phyloP scores from a whole-genome alignment of 164 flowering plant genomes.

The Houttuynia cordata region DNA sequence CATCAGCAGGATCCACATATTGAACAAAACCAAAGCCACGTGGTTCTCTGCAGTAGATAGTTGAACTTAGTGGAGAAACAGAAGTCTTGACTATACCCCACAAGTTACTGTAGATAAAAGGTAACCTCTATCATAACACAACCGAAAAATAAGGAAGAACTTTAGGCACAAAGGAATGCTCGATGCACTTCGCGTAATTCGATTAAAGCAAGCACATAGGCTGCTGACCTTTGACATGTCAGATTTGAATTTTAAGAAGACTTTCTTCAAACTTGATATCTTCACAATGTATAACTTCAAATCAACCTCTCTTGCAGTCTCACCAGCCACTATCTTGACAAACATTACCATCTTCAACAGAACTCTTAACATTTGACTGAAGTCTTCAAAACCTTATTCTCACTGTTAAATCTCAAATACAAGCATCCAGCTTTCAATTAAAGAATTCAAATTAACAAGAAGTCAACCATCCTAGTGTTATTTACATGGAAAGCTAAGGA shows the following conservation, averaged over 20 bases:
- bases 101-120: neutral
- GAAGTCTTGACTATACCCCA: neutral
- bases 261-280: constrained; percentile 38
- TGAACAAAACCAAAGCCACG: constrained; percentile 97
- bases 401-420: constrained; percentile 56
- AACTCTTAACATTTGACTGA: constrained; percentile 83
- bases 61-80: neutral
- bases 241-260: constrained; percentile 36
- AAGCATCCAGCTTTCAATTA: constrained; percentile 24
- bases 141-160: neutral
- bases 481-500: neutral
- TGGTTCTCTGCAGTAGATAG: constrained; percentile 46
- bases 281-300: constrained; percentile 13
- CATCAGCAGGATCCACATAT: constrained; percentile 80
- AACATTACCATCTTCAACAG: constrained; percentile 57
- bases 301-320: constrained; percentile 9
- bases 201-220: constrained; percentile 24
- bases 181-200: constrained; percentile 10
- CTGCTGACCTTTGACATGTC: constrained; percentile 61
- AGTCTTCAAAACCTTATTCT: constrained; percentile 62
- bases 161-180: constrained; percentile 3
- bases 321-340: constrained; percentile 48
- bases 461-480: neutral
- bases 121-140: neutral
- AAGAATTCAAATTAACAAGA: neutral